Evolutionary conservation across 305 asterid species (phyloP), one percentile per base, ranked within the genome.

Genomic region (Withania somnifera): DNA sequence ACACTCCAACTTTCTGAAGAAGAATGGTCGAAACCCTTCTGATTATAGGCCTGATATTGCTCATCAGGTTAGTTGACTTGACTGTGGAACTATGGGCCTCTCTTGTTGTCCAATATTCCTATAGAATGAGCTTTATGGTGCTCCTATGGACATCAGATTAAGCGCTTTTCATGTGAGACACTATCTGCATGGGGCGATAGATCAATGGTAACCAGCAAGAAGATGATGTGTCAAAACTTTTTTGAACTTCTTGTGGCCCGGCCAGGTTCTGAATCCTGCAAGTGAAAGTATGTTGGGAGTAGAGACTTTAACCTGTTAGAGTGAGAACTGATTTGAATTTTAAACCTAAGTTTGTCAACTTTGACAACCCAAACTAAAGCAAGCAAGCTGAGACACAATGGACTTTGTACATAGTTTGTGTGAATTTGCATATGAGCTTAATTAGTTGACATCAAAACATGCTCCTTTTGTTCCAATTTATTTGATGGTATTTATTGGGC

Each of bases 21-120:
- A 88, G 86, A 88, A 95, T 82, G 91, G 90, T 69, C 85, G 89
- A 73, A 89, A 93, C 84, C 97, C 97, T 14, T 93, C 93, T 3
- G 97, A 92, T 57, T 94, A 87, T 88, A 92, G 99, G 64, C 99
- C 99, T 24, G 99, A 94, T 86, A 95, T 94, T 85, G 95, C 97
- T 50, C 94, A 94, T 86, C 97, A 94, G 99, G 98, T 93, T 73
- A 80, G 86, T 64, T 36, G 32, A 51, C 47, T 51, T 36, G n/a
- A n/a, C n/a, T n/a, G 56, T 80, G 63, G 77, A 42, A 51, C 76
- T 64, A 30, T 11, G 2, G 47, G 11, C 63, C 30, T 30, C 30
- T 50, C 42, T 80, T 60, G 78, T 73, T 73, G 17, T 60, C 17
- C 34, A 38, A 68, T 68, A 38, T 10, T 68, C 32, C 79, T 26